Percentiles rank a stretch among this genome's conserved stretches.
phyloP scores from a whole-genome alignment of 805 yeast genomes.

The Suhomyces tanzawaensis region DNA sequence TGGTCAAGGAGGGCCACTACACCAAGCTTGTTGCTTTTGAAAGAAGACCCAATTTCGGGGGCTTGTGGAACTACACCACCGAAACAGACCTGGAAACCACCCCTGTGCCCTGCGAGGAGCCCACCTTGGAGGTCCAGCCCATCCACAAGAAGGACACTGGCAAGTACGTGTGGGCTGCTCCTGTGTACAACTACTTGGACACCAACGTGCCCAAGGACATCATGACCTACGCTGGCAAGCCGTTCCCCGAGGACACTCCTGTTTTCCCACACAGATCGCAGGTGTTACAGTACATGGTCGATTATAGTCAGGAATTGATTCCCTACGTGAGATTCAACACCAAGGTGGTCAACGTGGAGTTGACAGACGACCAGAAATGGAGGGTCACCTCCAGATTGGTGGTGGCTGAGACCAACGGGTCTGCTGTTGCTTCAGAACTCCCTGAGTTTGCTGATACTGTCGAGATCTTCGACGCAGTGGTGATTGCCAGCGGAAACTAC shows the following conservation, averaged over 20 bases:
- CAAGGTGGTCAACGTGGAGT: slow-evolving; percentile 43
- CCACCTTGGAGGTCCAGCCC: slow-evolving; percentile 14
- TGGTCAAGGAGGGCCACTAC: slow-evolving; percentile 49
- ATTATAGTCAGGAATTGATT: slow-evolving; percentile 49
- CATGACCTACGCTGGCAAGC: slow-evolving; percentile 62
- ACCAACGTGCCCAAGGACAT: slow-evolving; percentile 64
- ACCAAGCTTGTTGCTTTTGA: slow-evolving; percentile 58
- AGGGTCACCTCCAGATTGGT: slow-evolving; percentile 36
- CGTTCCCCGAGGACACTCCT: slow-evolving; percentile 47
- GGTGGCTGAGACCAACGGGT: slow-evolving; percentile 29
- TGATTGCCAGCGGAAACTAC: slow-evolving; percentile 40
- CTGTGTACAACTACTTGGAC: slow-evolving; percentile 65
- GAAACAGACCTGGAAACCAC: slow-evolving; percentile 19
- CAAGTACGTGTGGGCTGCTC: slow-evolving; percentile 25
- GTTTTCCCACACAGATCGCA: slow-evolving; percentile 59
- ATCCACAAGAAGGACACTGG: slow-evolving; percentile 9
- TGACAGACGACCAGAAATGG: slow-evolving; percentile 37
- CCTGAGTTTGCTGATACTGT: slow-evolving; percentile 11
- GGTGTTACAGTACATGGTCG: slow-evolving; percentile 57
- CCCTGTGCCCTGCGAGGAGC: slow-evolving; percentile 20
- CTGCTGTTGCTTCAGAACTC: slow-evolving; percentile 8
- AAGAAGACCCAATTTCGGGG: slow-evolving; percentile 60
- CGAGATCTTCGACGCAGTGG: slow-evolving; percentile 35
- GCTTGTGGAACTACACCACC: slow-evolving; percentile 68
- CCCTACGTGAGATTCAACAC: slow-evolving; percentile 45